Evolutionary conservation across 2,329 filamentous ascomycete genomes (phyloP).

Genomic region (Graphilbum fragrans): DNA sequence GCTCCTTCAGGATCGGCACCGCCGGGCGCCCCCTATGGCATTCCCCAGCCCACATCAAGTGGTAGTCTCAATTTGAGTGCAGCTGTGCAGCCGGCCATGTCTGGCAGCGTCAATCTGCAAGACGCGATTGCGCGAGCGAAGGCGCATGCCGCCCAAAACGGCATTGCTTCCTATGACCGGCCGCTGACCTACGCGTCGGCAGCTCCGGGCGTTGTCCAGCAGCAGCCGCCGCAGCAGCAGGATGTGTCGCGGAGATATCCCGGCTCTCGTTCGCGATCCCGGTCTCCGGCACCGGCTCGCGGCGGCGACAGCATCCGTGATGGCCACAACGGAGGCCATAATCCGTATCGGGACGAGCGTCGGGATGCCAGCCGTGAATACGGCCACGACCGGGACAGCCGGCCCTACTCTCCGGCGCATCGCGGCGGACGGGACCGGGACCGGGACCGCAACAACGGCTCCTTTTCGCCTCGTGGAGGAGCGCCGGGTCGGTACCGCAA

Average conservation of each 20-base stretch:
- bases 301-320: constrained; percentile 43
- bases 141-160: constrained; percentile 69
- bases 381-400: constrained; percentile 30
- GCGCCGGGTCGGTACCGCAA: constrained; percentile 22
- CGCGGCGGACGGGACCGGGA: constrained; percentile 31
- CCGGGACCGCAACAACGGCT: constrained; percentile 22
- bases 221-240: not conserved
- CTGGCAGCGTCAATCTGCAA: constrained; percentile 70
- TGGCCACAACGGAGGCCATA: constrained; percentile 30
- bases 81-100: constrained; percentile 60
- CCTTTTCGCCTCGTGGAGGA: constrained; percentile 46
- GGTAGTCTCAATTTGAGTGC: constrained; percentile 70
- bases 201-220: constrained; percentile 7
- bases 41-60: constrained; percentile 50
- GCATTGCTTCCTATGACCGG: constrained; percentile 51
- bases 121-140: constrained; percentile 79
- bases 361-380: constrained; percentile 40
- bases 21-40: constrained; percentile 2
- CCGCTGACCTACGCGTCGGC: constrained; percentile 31
- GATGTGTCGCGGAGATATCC: constrained; percentile 42
- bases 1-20: constrained; percentile 8
- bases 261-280: constrained; percentile 62
- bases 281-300: constrained; percentile 43
- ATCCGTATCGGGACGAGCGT: constrained; percentile 45
- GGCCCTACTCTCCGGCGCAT: constrained; percentile 10